These are phyloP conservation scores for Sporothrix phasma DNA, from an alignment of 2,329 filamentous ascomycete genomes.

Conservation along the genomic window DNA sequence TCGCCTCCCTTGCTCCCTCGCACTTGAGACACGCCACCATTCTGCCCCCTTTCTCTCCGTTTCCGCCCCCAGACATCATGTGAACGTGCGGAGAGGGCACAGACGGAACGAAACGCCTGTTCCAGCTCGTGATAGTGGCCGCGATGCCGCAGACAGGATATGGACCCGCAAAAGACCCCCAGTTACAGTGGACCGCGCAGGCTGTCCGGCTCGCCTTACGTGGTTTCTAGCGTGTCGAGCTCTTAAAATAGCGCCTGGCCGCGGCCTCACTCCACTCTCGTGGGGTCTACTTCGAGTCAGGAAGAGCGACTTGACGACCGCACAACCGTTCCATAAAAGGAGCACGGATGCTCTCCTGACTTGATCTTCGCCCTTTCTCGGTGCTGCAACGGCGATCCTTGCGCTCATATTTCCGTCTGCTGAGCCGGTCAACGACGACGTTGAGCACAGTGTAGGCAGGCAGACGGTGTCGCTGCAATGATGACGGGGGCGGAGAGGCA, in stretches of 20 bases:
- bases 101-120: neutral
- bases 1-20: neutral
- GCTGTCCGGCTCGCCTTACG: neutral
- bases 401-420: too few relatives aligned
- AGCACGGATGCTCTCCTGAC: too few relatives aligned
- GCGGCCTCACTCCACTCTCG: neutral
- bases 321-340: too few relatives aligned
- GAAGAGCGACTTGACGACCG: neutral
- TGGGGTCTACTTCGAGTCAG: neutral
- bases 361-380: too few relatives aligned
- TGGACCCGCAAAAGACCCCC: neutral
- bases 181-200: neutral
- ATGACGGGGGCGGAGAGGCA: too few relatives aligned
- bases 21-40: neutral
- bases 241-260: neutral
- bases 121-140: neutral
- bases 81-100: neutral
- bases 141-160: neutral
- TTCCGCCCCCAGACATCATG: too few relatives aligned
- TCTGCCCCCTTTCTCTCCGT: neutral
- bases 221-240: conserved; percentile 5
- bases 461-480: too few relatives aligned
- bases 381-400: too few relatives aligned
- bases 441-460: too few relatives aligned
- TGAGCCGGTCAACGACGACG: too few relatives aligned